phyloP scores from a whole-genome alignment of 2,329 filamentous ascomycete genomes.

The Aspergillus piperis region DNA sequence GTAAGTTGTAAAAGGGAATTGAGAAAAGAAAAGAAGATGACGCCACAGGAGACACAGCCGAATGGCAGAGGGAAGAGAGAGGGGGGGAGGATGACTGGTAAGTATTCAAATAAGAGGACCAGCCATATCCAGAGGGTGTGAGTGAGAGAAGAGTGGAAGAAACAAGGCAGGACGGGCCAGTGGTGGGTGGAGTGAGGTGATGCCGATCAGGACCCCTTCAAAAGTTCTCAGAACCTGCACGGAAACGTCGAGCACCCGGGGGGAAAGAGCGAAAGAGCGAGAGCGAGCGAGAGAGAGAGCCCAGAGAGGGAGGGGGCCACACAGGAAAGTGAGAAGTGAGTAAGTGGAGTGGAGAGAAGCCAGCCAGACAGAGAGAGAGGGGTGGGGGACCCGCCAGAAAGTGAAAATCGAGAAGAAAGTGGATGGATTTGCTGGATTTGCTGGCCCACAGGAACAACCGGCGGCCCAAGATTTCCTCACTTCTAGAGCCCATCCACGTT shows the following conservation, averaged over 20 bases:
- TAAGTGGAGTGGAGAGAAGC: background rate
- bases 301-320: background rate
- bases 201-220: conserved; percentile 17
- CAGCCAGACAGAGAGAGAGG: too few species aligned
- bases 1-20: background rate
- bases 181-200: conserved; percentile 7
- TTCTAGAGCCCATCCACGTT: conserved; percentile 7
- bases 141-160: background rate
- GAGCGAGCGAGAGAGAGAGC: background rate
- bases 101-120: conserved; percentile 7
- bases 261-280: background rate
- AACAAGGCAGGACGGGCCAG: background rate
- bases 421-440: background rate
- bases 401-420: background rate
- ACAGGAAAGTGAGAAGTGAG: background rate
- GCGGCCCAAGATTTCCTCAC: conserved; percentile 2
- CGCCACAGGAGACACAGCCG: background rate
- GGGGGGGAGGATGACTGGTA: background rate
- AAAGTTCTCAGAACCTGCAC: conserved; percentile 17
- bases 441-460: conserved; percentile 14
- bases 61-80: background rate
- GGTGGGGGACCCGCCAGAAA: background rate
- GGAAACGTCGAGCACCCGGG: conserved; percentile 19
- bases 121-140: background rate
- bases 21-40: conserved; percentile 9